phyloP scores from a whole-genome alignment of 2,329 filamentous ascomycete genomes.

The Beauveria rudraprayagi region DNA sequence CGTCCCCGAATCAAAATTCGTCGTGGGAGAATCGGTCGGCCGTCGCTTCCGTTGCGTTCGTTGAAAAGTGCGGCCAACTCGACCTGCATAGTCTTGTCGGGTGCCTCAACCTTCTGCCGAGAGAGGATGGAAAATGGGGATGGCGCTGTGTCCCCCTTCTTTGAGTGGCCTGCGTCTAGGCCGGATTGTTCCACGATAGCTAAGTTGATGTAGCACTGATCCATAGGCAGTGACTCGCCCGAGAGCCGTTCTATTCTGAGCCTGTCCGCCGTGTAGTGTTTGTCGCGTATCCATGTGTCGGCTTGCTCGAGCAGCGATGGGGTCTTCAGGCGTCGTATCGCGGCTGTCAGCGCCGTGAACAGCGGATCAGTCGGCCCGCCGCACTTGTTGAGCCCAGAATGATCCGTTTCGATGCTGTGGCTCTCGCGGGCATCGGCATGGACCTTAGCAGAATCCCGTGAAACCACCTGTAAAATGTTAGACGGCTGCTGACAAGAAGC shows the following conservation, averaged over 20 bases:
- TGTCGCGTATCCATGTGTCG: slow-evolving; percentile 18
- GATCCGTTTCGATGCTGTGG: slow-evolving; percentile 13
- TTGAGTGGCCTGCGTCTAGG: neutral
- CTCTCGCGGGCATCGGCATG: neutral
- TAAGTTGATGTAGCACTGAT: slow-evolving; percentile 33
- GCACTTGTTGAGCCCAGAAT: slow-evolving; percentile 17
- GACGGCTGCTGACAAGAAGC: neutral
- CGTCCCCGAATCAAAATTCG: slow-evolving; percentile 30
- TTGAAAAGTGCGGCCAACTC: neutral
- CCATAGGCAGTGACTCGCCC: slow-evolving; percentile 23
- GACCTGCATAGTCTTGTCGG: neutral
- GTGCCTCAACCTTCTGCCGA: neutral
- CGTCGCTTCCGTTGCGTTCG: neutral
- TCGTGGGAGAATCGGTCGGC: neutral
- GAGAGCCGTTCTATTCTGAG: slow-evolving; percentile 29
- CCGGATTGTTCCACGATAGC: slow-evolving; percentile 23
- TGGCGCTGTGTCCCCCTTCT: neutral
- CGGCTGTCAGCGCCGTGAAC: neutral
- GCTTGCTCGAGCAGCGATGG: slow-evolving; percentile 9
- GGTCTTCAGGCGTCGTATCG: neutral
- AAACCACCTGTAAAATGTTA: slow-evolving; percentile 10
- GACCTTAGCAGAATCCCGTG: slow-evolving; percentile 9
- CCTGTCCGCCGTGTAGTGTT: slow-evolving; percentile 17
- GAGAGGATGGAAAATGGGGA: neutral
- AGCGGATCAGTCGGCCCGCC: slow-evolving; percentile 1